These are phyloP conservation scores for Glebionis coronaria DNA, from an alignment of 129 eudicot genomes.

Conservation along the genomic window DNA sequence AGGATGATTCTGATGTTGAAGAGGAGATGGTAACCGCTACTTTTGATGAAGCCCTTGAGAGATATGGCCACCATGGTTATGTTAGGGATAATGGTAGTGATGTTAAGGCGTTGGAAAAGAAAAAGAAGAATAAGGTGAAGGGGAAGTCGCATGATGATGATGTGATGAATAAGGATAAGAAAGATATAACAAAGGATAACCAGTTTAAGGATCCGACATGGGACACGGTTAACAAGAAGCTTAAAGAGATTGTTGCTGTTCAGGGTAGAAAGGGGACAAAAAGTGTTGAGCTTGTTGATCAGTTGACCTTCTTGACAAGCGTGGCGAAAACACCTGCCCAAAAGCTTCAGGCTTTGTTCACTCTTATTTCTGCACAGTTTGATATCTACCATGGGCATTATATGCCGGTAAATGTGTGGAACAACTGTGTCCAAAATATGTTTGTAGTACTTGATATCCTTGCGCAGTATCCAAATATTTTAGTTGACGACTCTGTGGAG, in stretches of 20 bases:
- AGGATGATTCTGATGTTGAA: too few relatives aligned
- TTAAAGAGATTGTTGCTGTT: slow-evolving; percentile 67
- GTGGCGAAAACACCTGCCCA: slow-evolving; percentile 84
- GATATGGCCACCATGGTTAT: too few relatives aligned
- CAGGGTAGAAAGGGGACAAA: slow-evolving; percentile 71
- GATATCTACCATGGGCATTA: slow-evolving; percentile 63
- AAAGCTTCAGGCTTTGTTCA: slow-evolving; percentile 58
- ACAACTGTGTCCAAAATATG: slow-evolving; percentile 23
- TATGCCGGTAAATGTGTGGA: slow-evolving; percentile 79
- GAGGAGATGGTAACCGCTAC: too few relatives aligned
- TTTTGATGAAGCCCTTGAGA: too few relatives aligned
- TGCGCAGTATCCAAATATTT: slow-evolving; percentile 55
- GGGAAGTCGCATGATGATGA: slow-evolving; percentile 61
- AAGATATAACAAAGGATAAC: slow-evolving; percentile 67
- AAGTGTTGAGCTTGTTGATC: slow-evolving; percentile 61
- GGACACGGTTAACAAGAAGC: slow-evolving; percentile 79
- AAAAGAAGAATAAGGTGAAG: slow-evolving; percentile 46
- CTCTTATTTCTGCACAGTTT: slow-evolving; percentile 41
- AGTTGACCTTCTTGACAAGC: slow-evolving; percentile 57
- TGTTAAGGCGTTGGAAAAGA: slow-evolving; percentile 62
- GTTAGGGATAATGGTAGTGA: slow-evolving; percentile 33
- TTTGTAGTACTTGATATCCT: slow-evolving; percentile 68
- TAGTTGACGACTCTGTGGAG: slow-evolving; percentile 77
- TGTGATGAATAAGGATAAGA: slow-evolving; percentile 54
- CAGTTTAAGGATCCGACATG: slow-evolving; percentile 86